phyloP scores from a whole-genome alignment of 768 basidiomycete species.

The Auriscalpium orientale region DNA sequence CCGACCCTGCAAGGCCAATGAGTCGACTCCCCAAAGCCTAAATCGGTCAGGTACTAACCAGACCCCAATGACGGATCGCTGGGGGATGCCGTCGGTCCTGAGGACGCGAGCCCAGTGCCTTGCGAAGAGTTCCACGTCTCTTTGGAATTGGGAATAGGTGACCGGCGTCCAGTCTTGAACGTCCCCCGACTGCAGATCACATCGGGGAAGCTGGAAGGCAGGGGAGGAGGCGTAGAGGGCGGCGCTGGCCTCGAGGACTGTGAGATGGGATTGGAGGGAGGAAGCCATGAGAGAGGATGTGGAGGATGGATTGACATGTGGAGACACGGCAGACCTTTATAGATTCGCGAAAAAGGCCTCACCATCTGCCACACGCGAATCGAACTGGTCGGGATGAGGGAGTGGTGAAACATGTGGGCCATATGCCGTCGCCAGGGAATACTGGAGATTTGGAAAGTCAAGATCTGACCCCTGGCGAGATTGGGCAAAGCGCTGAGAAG shows the following conservation, averaged over 20 bases:
- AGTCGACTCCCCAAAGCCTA: background rate
- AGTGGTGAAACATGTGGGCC: conserved; percentile 12
- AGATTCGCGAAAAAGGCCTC: conserved; percentile 4
- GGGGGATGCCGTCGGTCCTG: conserved; percentile 35
- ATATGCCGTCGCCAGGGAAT: conserved; percentile 16
- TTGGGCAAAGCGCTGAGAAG: conserved; percentile 3
- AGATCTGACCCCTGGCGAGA: conserved; percentile 11
- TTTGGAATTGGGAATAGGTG: conserved; percentile 55
- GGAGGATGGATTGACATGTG: background rate
- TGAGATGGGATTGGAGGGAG: conserved; percentile 42
- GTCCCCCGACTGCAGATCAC: conserved; percentile 34
- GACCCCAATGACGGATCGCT: conserved; percentile 58
- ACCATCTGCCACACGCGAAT: conserved; percentile 7
- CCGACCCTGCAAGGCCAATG: conserved; percentile 43
- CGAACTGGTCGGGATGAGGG: conserved; percentile 11
- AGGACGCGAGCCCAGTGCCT: conserved; percentile 55
- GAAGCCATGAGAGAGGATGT: conserved; percentile 4
- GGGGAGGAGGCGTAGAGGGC: conserved; percentile 38
- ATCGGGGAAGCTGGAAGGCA: conserved; percentile 54
- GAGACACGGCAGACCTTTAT: conserved; percentile 8
- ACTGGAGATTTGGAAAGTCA: conserved; percentile 1
- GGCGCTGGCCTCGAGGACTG: conserved; percentile 53
- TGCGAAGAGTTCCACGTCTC: conserved; percentile 59
- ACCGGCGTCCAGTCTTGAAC: conserved; percentile 51
- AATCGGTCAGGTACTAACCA: conserved; percentile 40